A percentile compares a stretch with the other conserved stretches of the same genome.
Evolutionary conservation across 305 asterid genomes (phyloP).

Genomic region (Nicotiana rustica): DNA sequence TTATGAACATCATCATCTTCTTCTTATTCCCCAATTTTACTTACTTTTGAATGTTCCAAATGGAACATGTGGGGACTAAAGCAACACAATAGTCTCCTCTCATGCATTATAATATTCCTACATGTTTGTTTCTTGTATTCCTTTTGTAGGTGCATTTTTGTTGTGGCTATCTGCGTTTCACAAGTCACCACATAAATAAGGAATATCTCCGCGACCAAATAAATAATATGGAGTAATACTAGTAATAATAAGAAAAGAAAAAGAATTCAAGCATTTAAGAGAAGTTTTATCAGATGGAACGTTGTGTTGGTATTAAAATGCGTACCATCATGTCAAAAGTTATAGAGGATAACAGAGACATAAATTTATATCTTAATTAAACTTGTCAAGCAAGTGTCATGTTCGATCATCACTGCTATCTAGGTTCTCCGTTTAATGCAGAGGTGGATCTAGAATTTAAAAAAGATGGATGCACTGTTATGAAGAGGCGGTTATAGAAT

Average conservation of each 20-base stretch:
- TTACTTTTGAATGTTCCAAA: constrained; percentile 42
- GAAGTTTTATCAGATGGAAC: background rate
- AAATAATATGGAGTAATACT: too few species aligned
- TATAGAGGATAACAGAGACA: too few species aligned
- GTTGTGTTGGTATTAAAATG: too few species aligned
- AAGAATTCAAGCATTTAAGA: background rate
- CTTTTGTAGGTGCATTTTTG: background rate
- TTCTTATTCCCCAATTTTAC: constrained; percentile 29
- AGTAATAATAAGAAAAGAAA: too few species aligned
- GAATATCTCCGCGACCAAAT: background rate
- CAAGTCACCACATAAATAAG: background rate
- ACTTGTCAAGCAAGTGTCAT: too few species aligned
- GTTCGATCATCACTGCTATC: too few species aligned
- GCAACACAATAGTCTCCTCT: constrained; percentile 37
- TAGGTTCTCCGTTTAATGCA: too few species aligned
- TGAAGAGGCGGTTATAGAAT: too few species aligned
- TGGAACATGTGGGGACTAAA: constrained; percentile 63
- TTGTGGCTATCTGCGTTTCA: background rate
- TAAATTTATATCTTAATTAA: too few species aligned
- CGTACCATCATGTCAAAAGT: too few species aligned
- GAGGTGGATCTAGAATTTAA: too few species aligned
- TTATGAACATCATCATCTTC: constrained; percentile 29
- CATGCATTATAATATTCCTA: constrained; percentile 30
- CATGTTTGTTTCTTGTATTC: constrained; percentile 3
- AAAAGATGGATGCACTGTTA: too few species aligned